Evolutionary conservation across 2,329 filamentous ascomycete genomes (phyloP).

Genomic region (Truncatella angustata): DNA sequence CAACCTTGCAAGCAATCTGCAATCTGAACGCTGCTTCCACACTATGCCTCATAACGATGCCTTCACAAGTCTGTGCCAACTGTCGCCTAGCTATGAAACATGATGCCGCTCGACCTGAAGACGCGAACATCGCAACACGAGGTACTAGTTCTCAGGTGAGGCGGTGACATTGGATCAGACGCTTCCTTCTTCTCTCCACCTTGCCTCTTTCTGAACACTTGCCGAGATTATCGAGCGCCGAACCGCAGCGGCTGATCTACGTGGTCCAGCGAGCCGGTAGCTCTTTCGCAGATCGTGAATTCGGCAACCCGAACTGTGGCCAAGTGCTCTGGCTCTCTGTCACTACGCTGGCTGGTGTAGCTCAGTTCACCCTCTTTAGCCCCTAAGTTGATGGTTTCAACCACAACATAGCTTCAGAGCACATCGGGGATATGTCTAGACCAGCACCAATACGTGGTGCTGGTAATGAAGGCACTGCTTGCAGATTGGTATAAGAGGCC

Average conservation of each 20-base stretch:
- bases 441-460: background rate
- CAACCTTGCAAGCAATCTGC: background rate
- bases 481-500: background rate
- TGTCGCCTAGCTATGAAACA: background rate
- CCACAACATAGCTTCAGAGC: background rate
- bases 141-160: constrained; percentile 2
- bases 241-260: constrained; percentile 3
- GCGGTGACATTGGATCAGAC: background rate
- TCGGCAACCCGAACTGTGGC: background rate
- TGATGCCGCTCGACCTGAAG: constrained; percentile 2
- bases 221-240: constrained; percentile 3
- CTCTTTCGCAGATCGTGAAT: background rate
- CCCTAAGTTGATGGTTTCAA: background rate
- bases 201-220: background rate
- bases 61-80: background rate
- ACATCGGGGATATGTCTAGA: background rate
- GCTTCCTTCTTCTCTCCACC: background rate
- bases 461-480: background rate
- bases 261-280: constrained; percentile 1
- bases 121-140: background rate
- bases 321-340: background rate
- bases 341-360: background rate
- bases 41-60: background rate
- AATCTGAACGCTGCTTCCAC: background rate
- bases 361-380: background rate